phyloP scores from a whole-genome alignment of 768 basidiomycete species.

The Cytidiella melzeri region DNA sequence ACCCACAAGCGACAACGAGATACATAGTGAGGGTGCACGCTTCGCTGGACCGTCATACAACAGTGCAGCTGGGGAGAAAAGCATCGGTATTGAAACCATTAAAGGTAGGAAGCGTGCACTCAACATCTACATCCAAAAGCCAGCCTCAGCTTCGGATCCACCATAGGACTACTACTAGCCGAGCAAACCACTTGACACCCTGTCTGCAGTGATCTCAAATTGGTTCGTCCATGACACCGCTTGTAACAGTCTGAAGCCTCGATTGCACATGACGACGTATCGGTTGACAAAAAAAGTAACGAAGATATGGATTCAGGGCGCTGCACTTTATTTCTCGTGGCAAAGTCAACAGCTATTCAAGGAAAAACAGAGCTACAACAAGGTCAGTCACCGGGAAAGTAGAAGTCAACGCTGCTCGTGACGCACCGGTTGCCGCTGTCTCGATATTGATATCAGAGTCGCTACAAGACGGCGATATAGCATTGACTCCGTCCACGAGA shows the following conservation, averaged over 20 bases:
- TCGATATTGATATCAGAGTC: too few species aligned
- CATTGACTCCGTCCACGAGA: too few species aligned
- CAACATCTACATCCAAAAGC: too few species aligned
- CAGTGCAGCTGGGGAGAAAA: background rate
- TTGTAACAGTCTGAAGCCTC: constrained; percentile 1
- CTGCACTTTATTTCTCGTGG: constrained; percentile 4
- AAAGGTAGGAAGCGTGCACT: too few species aligned
- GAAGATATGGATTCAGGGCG: constrained; percentile 1
- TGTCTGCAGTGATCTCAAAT: background rate
- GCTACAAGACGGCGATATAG: too few species aligned
- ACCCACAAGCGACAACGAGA: constrained; percentile 3
- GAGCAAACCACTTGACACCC: too few species aligned
- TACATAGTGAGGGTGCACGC: constrained; percentile 4
- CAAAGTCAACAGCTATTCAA: constrained; percentile 9
- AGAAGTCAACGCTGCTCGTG: too few species aligned
- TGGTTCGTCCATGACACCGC: background rate
- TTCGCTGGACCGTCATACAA: background rate
- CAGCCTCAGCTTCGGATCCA: too few species aligned
- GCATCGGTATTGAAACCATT: too few species aligned
- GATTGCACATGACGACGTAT: constrained; percentile 5
- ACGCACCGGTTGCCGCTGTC: background rate
- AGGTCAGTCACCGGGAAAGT: background rate
- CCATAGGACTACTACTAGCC: too few species aligned
- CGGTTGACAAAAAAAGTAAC: constrained; percentile 8
- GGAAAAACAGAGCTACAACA: constrained; percentile 4